Evolutionary conservation across 805 yeast species (phyloP).

Genomic region (Yarrowia hollandica): DNA sequence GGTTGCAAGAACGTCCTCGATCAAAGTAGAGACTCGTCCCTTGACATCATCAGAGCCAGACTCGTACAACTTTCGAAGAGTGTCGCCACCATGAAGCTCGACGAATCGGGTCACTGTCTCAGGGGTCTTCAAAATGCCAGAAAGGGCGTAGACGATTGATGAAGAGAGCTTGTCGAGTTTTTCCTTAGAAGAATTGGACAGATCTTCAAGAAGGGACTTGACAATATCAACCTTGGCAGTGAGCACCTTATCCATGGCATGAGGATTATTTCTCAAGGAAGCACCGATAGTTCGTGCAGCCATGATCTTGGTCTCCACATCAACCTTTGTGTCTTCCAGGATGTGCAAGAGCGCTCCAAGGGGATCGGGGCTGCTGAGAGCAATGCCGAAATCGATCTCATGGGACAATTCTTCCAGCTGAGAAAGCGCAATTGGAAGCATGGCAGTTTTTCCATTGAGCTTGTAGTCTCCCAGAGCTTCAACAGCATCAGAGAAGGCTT

Average conservation of each 20-base stretch:
- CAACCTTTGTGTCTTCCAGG: slow-evolving; percentile 30
- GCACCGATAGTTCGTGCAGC: slow-evolving; percentile 62
- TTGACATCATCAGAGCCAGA: slow-evolving; percentile 14
- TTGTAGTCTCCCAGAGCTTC: slow-evolving; percentile 2
- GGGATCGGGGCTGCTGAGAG: background rate
- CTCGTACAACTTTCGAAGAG: slow-evolving; percentile 13
- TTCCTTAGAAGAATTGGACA: background rate
- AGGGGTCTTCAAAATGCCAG: slow-evolving; percentile 5
- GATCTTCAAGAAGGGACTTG: background rate
- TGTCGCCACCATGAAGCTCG: slow-evolving; percentile 1
- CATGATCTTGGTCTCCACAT: slow-evolving; percentile 22
- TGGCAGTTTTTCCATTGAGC: background rate
- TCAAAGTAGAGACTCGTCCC: background rate
- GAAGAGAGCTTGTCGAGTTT: slow-evolving; percentile 3
- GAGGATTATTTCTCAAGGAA: slow-evolving; percentile 69
- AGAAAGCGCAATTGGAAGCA: background rate
- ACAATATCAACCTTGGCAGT: background rate
- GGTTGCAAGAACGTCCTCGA: slow-evolving; percentile 12
- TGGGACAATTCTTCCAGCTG: slow-evolving; percentile 20
- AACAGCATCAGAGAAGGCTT: slow-evolving; percentile 10
- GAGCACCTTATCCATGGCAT: slow-evolving; percentile 44
- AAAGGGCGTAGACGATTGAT: slow-evolving; percentile 7
- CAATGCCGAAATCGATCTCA: slow-evolving; percentile 28
- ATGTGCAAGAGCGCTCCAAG: background rate
- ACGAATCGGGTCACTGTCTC: slow-evolving; percentile 21